Evolutionary conservation across 768 basidiomycete species (phyloP).

Genomic region (Phlegmacium glaucopus): DNA sequence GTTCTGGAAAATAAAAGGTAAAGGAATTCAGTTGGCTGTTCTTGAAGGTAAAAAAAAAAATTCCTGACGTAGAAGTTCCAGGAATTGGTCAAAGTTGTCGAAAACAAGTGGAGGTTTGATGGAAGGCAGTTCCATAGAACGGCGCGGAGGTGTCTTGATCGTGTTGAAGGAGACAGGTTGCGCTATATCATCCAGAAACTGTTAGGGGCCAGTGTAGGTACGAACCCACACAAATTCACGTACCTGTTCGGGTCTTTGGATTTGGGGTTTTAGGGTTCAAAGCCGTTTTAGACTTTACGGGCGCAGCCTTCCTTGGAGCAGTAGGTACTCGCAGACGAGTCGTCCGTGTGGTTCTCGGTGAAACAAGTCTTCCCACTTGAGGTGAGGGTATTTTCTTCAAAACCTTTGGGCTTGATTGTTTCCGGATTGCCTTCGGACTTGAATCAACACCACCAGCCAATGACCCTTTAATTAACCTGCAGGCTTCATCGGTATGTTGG

Average conservation of each 20-base stretch:
- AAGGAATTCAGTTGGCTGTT: neutral
- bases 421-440: constrained; percentile 13
- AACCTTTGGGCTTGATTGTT: constrained; percentile 19
- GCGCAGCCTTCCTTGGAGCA: constrained; percentile 25
- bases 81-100: constrained; percentile 40
- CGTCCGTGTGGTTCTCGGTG: constrained; percentile 16
- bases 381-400: constrained; percentile 16
- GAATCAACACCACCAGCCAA: constrained; percentile 15
- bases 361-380: constrained; percentile 14
- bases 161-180: constrained; percentile 28
- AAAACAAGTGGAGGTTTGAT: constrained; percentile 20
- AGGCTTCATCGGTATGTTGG: constrained; percentile 52
- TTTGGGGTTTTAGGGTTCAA: constrained; percentile 42
- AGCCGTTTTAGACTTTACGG: constrained; percentile 20
- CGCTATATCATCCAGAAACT: constrained; percentile 16
- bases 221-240: neutral
- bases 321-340: constrained; percentile 21
- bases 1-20: constrained; percentile 34
- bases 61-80: constrained; percentile 53
- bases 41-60: neutral
- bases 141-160: constrained; percentile 23
- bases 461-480: constrained; percentile 40
- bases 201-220: neutral
- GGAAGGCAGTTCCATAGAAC: constrained; percentile 10
- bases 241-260: constrained; percentile 37